A percentile compares a stretch with the other conserved stretches of the same genome.
phyloP scores from a whole-genome alignment of 306 rosid genomes.

The Cicer arietinum region DNA sequence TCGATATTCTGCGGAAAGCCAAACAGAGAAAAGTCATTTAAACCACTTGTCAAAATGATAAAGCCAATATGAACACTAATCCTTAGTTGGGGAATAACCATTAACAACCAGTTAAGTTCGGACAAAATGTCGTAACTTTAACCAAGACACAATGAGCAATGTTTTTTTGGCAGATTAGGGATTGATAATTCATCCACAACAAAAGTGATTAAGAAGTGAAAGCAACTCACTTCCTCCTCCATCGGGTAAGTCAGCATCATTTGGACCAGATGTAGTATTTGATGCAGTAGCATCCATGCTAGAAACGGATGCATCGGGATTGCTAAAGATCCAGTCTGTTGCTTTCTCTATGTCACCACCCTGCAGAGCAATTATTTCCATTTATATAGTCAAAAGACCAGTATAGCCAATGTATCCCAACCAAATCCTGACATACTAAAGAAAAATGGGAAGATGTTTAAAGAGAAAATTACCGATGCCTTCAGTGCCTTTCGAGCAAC shows the following conservation, averaged over 20 bases:
- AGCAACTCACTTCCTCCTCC: slow-evolving; percentile 94
- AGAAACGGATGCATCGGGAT: slow-evolving; percentile 74
- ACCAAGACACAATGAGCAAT: background rate
- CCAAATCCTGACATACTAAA: background rate
- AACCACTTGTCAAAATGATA: background rate
- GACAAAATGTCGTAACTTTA: background rate
- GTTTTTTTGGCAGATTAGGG: background rate
- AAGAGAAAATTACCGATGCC: slow-evolving; percentile 71
- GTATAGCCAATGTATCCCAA: background rate
- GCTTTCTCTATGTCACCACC: slow-evolving; percentile 97
- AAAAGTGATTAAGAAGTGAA: slow-evolving; percentile 18
- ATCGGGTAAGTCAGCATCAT: slow-evolving; percentile 66
- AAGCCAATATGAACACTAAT: background rate
- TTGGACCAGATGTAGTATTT: slow-evolving; percentile 43
- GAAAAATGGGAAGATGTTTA: background rate
- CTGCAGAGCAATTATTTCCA: slow-evolving; percentile 50
- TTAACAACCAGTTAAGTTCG: background rate
- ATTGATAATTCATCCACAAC: background rate
- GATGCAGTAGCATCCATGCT: slow-evolving; percentile 74
- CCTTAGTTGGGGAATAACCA: background rate
- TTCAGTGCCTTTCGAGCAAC: slow-evolving; percentile 78
- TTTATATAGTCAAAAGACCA: slow-evolving; percentile 13
- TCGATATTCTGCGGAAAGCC: slow-evolving; percentile 67
- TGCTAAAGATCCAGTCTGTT: slow-evolving; percentile 96
- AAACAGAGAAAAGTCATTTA: background rate